Percentiles rank a stretch among this genome's conserved stretches.
Evolutionary conservation across 2,329 filamentous ascomycete genomes (phyloP).

Genomic region (Scytalidium sp.): DNA sequence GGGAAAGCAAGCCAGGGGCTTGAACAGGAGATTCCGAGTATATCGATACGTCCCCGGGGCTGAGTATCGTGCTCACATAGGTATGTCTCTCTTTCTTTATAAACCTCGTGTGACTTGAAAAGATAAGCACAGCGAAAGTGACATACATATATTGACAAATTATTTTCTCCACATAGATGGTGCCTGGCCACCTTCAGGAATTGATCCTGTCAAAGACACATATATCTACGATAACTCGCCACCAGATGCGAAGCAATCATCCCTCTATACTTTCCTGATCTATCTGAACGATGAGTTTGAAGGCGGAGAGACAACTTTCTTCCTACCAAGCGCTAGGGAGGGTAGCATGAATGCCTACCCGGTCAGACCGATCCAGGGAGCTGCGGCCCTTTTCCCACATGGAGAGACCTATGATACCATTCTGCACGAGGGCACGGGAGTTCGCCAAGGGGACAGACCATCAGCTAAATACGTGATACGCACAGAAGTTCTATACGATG

Average conservation of each 20-base stretch:
- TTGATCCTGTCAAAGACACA: conserved; percentile 37
- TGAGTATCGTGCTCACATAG: conserved; percentile 68
- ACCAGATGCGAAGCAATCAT: conserved; percentile 56
- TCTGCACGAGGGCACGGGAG: conserved; percentile 68
- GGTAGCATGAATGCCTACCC: conserved; percentile 68
- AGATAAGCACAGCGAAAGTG: background rate
- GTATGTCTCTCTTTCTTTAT: conserved; percentile 14
- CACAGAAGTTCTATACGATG: conserved; percentile 69
- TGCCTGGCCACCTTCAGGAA: conserved; percentile 69
- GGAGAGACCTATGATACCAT: conserved; percentile 63
- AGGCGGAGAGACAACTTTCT: conserved; percentile 69
- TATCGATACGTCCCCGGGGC: conserved; percentile 72
- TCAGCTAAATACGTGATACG: conserved; percentile 65
- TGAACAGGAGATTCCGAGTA: conserved; percentile 69
- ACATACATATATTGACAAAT: conserved; percentile 4
- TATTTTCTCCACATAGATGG: conserved; percentile 43
- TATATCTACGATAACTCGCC: conserved; percentile 69
- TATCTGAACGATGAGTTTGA: conserved; percentile 72
- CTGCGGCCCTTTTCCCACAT: conserved; percentile 67
- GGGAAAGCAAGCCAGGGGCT: conserved; percentile 56
- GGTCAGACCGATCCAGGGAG: conserved; percentile 65
- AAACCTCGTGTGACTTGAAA: background rate
- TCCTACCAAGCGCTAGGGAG: conserved; percentile 61
- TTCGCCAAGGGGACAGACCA: conserved; percentile 55
- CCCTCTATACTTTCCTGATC: conserved; percentile 66